Conservation (phyloP, 345 rosid genomes). For the Gossypium anomalum region DNA sequence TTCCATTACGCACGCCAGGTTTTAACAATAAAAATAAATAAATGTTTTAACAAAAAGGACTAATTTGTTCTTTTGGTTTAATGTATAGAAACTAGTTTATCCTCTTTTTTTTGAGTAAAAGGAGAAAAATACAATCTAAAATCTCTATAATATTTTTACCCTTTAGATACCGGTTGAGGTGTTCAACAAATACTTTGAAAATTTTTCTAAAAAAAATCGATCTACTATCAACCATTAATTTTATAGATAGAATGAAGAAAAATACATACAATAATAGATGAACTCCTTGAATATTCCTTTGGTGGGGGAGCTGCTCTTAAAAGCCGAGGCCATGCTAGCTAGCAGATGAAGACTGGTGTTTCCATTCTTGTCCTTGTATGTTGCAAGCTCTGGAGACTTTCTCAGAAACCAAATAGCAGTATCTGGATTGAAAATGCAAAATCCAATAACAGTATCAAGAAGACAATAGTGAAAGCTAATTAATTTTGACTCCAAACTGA, state of each 20-base stretch:
- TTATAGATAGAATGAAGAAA: background rate
- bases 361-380: background rate
- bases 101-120: no score
- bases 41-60: no score
- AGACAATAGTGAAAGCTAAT: background rate
- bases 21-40: no score
- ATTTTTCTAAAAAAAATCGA: no score
- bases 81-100: rapidly evolving
- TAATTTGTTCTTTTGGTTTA: no score
- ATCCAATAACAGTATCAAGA: background rate
- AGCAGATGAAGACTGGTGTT: conserved; percentile 23
- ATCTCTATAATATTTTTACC: no score
- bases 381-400: conserved; percentile 1
- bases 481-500: no score
- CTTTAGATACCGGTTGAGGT: no score
- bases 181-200: no score
- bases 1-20: no score
- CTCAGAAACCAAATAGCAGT: conserved; percentile 19
- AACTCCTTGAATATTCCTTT: background rate
- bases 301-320: conserved; percentile 19
- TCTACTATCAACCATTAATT: background rate
- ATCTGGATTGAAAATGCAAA: conserved; percentile 8
- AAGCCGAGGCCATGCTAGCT: conserved; percentile 21
- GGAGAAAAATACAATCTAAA: no score
- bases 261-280: conserved; percentile 21